A percentile compares a stretch with the other conserved stretches of the same genome.
Conservation (phyloP, 2,329 filamentous ascomycete genomes). For the Nannizzia gypsea region DNA sequence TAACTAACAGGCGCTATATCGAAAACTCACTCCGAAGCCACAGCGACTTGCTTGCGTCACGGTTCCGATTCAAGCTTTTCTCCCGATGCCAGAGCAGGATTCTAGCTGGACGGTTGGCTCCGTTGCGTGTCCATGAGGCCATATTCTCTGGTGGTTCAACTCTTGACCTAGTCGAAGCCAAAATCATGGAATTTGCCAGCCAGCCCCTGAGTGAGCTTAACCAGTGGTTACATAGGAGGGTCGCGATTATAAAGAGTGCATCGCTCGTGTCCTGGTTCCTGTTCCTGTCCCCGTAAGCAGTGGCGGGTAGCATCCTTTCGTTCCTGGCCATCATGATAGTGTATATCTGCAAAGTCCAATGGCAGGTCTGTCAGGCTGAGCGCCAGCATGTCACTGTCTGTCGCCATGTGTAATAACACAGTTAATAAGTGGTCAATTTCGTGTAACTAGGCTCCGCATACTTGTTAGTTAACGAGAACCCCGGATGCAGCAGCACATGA, state of each 20-base stretch:
- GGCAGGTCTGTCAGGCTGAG: too few species aligned
- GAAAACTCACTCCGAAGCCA: not conserved
- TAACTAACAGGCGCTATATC: not conserved
- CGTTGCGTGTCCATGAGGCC: not conserved
- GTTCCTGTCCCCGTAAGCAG: not conserved
- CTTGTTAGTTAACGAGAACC: too few species aligned
- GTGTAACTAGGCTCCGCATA: too few species aligned
- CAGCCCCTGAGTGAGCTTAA: too few species aligned
- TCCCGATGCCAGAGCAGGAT: not conserved
- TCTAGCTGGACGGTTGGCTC: not conserved
- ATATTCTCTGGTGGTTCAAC: not conserved
- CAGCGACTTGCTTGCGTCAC: not conserved
- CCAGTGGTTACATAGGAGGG: too few species aligned
- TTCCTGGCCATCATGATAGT: too few species aligned
- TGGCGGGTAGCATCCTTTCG: not conserved
- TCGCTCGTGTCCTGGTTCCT: too few species aligned
- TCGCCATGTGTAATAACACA: too few species aligned
- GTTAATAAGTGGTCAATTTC: too few species aligned
- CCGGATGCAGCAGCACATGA: too few species aligned
- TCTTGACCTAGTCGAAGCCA: not conserved
- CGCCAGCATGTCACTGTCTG: too few species aligned
- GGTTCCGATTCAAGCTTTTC: not conserved
- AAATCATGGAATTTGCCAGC: not conserved
- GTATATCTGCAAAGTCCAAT: too few species aligned
- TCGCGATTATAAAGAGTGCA: not conserved